Base-by-base conservation (phyloP, 2,329 filamentous ascomycete species). In the Fusarium coffeatum region DNA sequence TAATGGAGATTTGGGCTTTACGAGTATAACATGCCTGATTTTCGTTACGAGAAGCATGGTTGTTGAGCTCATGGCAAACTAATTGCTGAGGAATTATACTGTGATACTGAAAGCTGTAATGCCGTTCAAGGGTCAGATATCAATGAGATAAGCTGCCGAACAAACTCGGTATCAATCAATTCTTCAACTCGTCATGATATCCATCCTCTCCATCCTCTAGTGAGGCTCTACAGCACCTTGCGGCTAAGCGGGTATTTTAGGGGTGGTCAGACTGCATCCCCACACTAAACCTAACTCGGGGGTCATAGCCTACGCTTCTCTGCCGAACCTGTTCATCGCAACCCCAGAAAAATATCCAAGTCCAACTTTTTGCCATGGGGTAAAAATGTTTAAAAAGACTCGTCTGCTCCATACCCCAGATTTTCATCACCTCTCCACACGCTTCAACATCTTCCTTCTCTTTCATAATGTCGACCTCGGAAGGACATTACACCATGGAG, bases 331-430 rank as follows among this genome's bases (percentile, higher is more conserved):
- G 34, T 34, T 53, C 16, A 5, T 42, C 18, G 18, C n/a, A 64
- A 64, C 61, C 61, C 61, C 59, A 64, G 60, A 64, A 58, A 58
- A 64, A 45, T 43, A 58, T 8, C 27, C 32, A 34, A 27, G 46
- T 34, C n/a, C 32, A 37, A 50, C 34, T 32, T 54, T 37, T 30
- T 18, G 18, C 47, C 23, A 32, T 54, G 61, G 59, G 61, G 41
- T 49, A 22, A 42, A 57, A 64, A 45, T 46, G 61, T 64, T 64
- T 64, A 59, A 64, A 64, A 58, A 64, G 61, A 64, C 59, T 45
- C 30, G 7, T 28, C 51, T 30, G 28, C 61, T 64, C 61, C 59
- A 43, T 64, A 64, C 59, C 61, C 61, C 59, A 42, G 61, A 64
- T 64, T 59, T 59, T 32, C 12, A 46, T 15, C 49, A 49, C 25